Conservation (phyloP, 768 basidiomycete species). For the Tubosaeta sp. region DNA sequence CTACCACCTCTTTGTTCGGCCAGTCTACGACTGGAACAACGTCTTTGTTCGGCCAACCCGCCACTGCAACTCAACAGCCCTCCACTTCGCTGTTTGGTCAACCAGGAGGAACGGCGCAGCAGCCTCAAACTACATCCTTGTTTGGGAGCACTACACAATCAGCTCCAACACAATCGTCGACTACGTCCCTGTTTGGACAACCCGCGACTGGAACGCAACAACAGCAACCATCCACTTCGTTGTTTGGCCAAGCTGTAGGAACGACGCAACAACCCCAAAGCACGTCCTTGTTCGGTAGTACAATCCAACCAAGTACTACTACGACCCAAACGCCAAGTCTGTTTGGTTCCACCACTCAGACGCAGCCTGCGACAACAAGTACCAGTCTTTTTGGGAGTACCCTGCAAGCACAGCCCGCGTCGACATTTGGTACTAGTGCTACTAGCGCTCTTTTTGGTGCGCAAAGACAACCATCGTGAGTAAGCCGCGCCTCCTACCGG, state of each 20-base stretch:
- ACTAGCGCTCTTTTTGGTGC: constrained; percentile 23
- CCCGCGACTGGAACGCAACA: constrained; percentile 32
- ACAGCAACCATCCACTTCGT: constrained; percentile 28
- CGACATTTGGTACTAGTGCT: constrained; percentile 1
- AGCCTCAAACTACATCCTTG: constrained; percentile 22
- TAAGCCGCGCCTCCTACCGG: background rate
- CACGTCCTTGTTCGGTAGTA: constrained; percentile 28
- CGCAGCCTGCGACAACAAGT: constrained; percentile 13
- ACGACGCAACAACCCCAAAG: constrained; percentile 19
- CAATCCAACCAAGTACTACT: constrained; percentile 13
- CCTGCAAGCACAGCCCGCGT: constrained; percentile 1
- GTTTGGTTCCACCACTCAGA: constrained; percentile 18
- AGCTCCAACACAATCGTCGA: constrained; percentile 9
- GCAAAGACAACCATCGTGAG: constrained; percentile 32
- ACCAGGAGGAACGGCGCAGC: constrained; percentile 21
- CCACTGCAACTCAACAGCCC: constrained; percentile 30
- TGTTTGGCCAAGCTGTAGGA: constrained; percentile 36
- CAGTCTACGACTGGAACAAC: constrained; percentile 17
- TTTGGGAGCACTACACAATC: constrained; percentile 25
- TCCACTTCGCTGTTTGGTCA: constrained; percentile 37
- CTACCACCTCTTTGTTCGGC: constrained; percentile 29
- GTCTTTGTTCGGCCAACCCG: constrained; percentile 27
- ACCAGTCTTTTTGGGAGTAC: constrained; percentile 28
- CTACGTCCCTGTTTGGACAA: constrained; percentile 26
- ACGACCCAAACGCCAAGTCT: constrained; percentile 12